Percentiles rank a stretch among this genome's conserved stretches.
phyloP scores from a whole-genome alignment of 1,139 yeast genomes.

The Magnusiomyces fungicola region DNA sequence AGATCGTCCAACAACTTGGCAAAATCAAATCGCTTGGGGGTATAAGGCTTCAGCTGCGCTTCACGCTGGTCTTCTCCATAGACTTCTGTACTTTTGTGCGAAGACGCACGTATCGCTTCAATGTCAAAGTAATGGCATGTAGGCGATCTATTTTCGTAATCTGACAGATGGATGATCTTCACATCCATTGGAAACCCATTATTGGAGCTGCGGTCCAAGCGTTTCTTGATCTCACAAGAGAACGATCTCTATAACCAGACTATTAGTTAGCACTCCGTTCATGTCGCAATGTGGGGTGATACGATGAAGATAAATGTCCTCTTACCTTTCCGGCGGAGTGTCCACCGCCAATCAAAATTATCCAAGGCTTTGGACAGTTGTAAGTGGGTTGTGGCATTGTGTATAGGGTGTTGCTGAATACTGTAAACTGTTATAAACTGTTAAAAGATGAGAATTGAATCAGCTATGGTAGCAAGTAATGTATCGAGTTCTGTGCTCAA shows the following conservation, averaged over 20 bases:
- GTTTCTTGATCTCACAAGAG: conserved; percentile 22
- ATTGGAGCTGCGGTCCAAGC: conserved; percentile 11
- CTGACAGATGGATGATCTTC: conserved; percentile 27
- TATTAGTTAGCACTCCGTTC: not conserved
- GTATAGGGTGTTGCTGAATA: not conserved
- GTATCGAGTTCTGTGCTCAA: no score
- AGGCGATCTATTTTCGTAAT: conserved; percentile 21
- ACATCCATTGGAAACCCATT: conserved; percentile 14
- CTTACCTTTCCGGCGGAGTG: conserved; percentile 61
- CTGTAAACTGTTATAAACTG: no score
- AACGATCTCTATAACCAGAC: conserved; percentile 22
- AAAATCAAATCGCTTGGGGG: conserved; percentile 38
- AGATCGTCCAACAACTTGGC: conserved; percentile 27
- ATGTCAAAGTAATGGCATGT: conserved; percentile 6
- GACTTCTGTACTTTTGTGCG: conserved; percentile 7
- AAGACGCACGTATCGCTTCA: not conserved
- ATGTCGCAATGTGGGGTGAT: no score
- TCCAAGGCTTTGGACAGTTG: conserved; percentile 21
- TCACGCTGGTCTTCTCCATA: conserved; percentile 9
- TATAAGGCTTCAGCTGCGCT: conserved; percentile 8
- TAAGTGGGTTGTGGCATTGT: not conserved
- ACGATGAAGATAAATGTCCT: conserved; percentile 26
- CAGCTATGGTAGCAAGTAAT: no score
- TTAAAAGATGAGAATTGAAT: no score
- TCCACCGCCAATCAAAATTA: conserved; percentile 66